phyloP scores from a whole-genome alignment of 441 rosid species.

The Brassica hybrid region DNA sequence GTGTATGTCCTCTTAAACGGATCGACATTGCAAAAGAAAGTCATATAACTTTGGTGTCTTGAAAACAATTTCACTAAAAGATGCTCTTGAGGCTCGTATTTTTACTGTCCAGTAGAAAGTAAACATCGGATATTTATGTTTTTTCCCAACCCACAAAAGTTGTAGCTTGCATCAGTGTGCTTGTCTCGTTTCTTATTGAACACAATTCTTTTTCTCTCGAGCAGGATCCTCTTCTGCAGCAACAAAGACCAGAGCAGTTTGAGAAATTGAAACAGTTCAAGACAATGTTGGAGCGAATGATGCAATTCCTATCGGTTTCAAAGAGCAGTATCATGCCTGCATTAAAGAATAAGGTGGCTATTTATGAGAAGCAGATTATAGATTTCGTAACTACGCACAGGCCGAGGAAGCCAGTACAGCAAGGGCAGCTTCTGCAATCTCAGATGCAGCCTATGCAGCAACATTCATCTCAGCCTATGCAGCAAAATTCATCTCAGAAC shows the following conservation, averaged over 20 bases:
- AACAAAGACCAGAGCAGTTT: slow-evolving; percentile 74
- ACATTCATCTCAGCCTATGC: slow-evolving; percentile 63
- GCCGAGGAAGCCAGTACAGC: slow-evolving; percentile 70
- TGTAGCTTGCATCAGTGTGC: slow-evolving; percentile 24
- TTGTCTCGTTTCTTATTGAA: slow-evolving; percentile 24
- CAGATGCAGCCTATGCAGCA: slow-evolving; percentile 74
- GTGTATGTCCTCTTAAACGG: slow-evolving; percentile 18
- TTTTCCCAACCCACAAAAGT: slow-evolving; percentile 10
- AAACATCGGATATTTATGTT: slow-evolving; percentile 23
- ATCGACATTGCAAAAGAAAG: slow-evolving; percentile 13
- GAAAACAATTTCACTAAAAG: not conserved
- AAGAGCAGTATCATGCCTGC: slow-evolving; percentile 53
- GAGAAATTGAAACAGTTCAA: slow-evolving; percentile 71
- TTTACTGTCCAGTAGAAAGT: slow-evolving; percentile 18
- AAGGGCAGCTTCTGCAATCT: slow-evolving; percentile 70
- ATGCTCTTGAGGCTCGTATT: slow-evolving; percentile 18
- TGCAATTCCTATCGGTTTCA: slow-evolving; percentile 58
- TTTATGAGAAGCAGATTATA: slow-evolving; percentile 63
- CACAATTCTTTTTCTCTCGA: slow-evolving; percentile 31
- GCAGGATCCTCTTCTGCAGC: slow-evolving; percentile 76
- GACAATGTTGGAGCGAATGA: slow-evolving; percentile 72
- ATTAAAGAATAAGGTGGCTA: slow-evolving; percentile 69
- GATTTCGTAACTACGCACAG: slow-evolving; percentile 58
- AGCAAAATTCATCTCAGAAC: slow-evolving; percentile 65
- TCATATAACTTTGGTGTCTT: slow-evolving; percentile 16